phyloP scores from a whole-genome alignment of 495 filamentous ascomycete genomes.

The Neurospora terricola region DNA sequence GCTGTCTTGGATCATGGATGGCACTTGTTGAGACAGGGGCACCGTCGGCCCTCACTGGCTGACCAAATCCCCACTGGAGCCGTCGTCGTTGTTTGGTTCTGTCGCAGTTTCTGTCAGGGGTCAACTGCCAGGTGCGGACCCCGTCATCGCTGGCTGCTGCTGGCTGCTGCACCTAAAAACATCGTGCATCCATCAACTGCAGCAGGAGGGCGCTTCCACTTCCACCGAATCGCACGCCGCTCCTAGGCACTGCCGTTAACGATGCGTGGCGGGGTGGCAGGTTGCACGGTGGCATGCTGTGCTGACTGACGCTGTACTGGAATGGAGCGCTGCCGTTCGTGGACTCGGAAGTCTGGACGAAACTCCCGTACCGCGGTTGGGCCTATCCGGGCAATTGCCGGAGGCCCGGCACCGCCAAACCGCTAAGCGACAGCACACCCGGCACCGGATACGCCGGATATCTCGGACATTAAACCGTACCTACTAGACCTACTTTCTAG shows the following conservation, averaged over 20 bases:
- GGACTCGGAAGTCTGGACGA: background rate
- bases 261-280: background rate
- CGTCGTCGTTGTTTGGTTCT: background rate
- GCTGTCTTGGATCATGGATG: background rate
- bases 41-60: background rate
- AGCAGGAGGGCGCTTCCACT: background rate
- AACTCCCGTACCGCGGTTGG: background rate
- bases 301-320: background rate
- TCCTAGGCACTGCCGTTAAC: background rate
- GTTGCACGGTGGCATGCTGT: background rate
- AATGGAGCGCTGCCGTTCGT: too few species aligned
- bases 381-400: background rate
- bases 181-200: background rate
- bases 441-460: background rate
- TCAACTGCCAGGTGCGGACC: background rate
- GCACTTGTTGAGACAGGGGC: background rate
- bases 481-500: background rate
- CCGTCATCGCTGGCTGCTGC: background rate
- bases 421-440: background rate
- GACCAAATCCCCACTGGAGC: background rate
- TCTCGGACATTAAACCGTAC: background rate
- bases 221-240: background rate
- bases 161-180: background rate
- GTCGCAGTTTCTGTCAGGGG: background rate
- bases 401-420: background rate